A percentile compares a stretch with the other conserved stretches of the same genome.
phyloP scores from a whole-genome alignment of 129 eudicot species.

The Cynara cardunculus region DNA sequence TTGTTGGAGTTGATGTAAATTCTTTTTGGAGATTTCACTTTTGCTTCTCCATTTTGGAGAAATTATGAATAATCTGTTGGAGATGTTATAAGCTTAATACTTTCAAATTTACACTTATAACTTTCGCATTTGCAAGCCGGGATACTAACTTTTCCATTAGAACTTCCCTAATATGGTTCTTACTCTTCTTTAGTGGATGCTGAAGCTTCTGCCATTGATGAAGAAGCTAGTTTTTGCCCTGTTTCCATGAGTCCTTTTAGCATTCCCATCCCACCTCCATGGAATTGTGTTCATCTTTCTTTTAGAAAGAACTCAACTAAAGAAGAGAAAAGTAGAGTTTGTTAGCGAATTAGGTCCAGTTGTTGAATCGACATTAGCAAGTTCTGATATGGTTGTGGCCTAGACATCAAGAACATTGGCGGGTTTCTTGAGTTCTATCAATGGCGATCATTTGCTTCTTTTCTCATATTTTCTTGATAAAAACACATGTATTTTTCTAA shows the following conservation, averaged over 20 bases:
- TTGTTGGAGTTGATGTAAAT: too few relatives aligned
- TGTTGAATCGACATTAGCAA: constrained; percentile 6
- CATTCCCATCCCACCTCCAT: constrained; percentile 70
- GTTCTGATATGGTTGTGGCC: constrained; percentile 37
- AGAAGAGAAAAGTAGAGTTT: constrained; percentile 8
- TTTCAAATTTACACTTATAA: neutral
- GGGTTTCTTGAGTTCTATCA: constrained; percentile 28
- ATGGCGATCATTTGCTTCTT: constrained; percentile 38
- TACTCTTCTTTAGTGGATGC: constrained; percentile 41
- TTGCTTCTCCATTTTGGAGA: too few relatives aligned
- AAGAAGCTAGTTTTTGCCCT: constrained; percentile 46
- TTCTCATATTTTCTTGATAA: constrained; percentile 34
- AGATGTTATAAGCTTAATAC: neutral
- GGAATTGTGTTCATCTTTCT: constrained; percentile 45
- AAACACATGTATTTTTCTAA: constrained; percentile 32
- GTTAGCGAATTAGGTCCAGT: constrained; percentile 8
- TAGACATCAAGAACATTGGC: constrained; percentile 51
- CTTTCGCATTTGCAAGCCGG: constrained; percentile 47
- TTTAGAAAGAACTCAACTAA: constrained; percentile 4
- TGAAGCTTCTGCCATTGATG: constrained; percentile 39
- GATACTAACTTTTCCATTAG: constrained; percentile 70
- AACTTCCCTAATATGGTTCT: constrained; percentile 73
- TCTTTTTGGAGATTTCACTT: too few relatives aligned
- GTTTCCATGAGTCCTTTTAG: constrained; percentile 42
- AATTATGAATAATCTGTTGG: too few relatives aligned